Conservation (phyloP, 2,329 filamentous ascomycete genomes). For the Phoma herbarum region DNA sequence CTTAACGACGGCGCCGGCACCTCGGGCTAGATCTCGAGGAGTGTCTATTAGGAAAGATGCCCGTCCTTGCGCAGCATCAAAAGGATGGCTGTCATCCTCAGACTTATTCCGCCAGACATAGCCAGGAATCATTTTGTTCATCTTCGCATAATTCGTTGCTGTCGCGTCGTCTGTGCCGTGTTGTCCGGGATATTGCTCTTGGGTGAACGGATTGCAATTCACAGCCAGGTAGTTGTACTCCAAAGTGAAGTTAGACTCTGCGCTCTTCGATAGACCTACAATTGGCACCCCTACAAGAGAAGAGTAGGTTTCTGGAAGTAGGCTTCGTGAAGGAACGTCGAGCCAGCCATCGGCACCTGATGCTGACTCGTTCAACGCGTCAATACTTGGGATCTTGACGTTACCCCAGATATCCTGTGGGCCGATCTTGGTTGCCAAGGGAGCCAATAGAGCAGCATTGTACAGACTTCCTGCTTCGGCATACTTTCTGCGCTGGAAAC, state of each 20-base stretch:
- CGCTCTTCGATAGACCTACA: background rate
- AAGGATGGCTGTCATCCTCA: too few relatives aligned
- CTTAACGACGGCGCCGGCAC: too few relatives aligned
- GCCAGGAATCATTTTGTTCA: background rate
- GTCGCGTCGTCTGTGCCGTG: background rate
- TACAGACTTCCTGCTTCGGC: slow-evolving; percentile 30
- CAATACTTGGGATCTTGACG: slow-evolving; percentile 45
- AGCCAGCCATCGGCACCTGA: background rate
- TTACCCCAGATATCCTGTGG: slow-evolving; percentile 47
- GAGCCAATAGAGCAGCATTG: slow-evolving; percentile 37
- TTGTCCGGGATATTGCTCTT: background rate
- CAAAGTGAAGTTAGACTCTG: background rate
- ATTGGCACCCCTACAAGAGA: background rate
- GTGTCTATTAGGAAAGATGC: too few relatives aligned
- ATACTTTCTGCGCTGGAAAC: too few relatives aligned
- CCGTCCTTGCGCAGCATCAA: too few relatives aligned
- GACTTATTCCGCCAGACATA: background rate
- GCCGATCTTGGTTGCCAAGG: slow-evolving; percentile 33
- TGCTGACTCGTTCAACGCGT: slow-evolving; percentile 15
- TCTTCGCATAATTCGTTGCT: background rate
- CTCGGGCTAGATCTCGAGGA: too few relatives aligned
- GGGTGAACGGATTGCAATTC: background rate
- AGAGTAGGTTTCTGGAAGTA: background rate
- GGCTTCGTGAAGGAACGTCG: background rate
- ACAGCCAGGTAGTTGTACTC: background rate